Base-by-base conservation (phyloP, 768 basidiomycete species). In the Calocybe cyanea region DNA sequence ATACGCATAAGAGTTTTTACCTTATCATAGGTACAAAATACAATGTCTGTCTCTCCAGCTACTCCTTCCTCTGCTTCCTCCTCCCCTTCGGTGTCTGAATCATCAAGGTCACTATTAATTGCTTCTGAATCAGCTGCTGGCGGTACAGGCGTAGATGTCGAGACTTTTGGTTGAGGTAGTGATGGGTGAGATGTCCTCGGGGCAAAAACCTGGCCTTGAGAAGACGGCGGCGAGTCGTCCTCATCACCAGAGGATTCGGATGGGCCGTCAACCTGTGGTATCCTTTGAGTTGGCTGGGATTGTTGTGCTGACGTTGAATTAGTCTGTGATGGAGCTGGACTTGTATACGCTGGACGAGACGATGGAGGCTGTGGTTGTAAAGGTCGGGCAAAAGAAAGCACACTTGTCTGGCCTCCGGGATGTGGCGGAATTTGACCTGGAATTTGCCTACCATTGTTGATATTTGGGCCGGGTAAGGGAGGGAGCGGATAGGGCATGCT, bases 21-120 rank as follows among this genome's bases (percentile, higher is more conserved):
- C 83, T 98, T 98, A 63, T 99, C 96, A 62, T 96, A 98, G 6
- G 94, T 93, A 64, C 96, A 98, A 59, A 97, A 95, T 18, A 98
- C 92, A 38, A 98, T 92, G 62, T 99, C 96, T 1, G 80, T 81
- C 48, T 92, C 83, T 7, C 79, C 81, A 21, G 77, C 77, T 0
- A 76, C 78, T 4, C 80, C 86, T 40, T 88, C 88, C 38, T 90
- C 90, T 0, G 80, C 79, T 9, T 92, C 92, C 36, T 87, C 87
- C 50, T 91, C 92, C 10, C 77, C 80, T 41, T 92, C 87, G 5
- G 87, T 87, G 52, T 96, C 94, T 0, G 89, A 89, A 60, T 97
- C 94, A 67, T 99, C 96, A 36, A 99, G 67, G 59, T 99, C 96
- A 45, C 92, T 95, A 58, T 94, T 95, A 63, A 99, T 98, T 13